Base-by-base conservation (phyloP, 345 rosid species). In the Kandelia obovata region DNA sequence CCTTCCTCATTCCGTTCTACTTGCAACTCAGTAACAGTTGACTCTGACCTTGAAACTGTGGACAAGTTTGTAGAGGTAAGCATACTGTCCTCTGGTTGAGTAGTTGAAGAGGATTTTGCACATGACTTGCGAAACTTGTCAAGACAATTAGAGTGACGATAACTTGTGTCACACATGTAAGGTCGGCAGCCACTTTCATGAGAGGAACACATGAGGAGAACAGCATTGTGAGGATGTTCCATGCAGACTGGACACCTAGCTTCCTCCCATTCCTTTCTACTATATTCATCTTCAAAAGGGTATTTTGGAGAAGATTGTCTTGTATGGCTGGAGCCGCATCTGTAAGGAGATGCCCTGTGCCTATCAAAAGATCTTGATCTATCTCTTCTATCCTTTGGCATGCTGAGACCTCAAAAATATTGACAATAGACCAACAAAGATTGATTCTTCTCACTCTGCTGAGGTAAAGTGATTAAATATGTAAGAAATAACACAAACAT, bases 161-260 rank as follows among this genome's bases (percentile, higher is more conserved):
- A 89, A 79, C 99, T 95, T 51, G 99, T 95, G 70, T 95, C 97
- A 39, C 99, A 95, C 97, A 92, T 95, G 85, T 83, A 95, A 26
- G 98, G 97, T 15, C 90, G 94, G 58, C 99, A 95, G 17, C 99
- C 99, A 60, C 86, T 95, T 28, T 88, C 96, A 71, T 92, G 88
- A 34, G 99, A 92, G 66, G 99, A 78, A 66, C 99, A 95, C 61
- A 92, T 62, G 21, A 95, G 96, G 69, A 95, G 96, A 73, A 95
- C 83, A 16, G 97, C 97, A 76, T 95, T 95, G 76, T 95, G 99
- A 57, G 99, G 99, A 84, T 90, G 99, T 70, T 95, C 99, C 92
- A 95, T 89, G 78, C 99, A 95, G 23, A 95, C 96, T 25, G 99
- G 90, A 80, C 99, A 95, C 67, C 94, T 84, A 13, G 98, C 96